Base-by-base conservation (phyloP, 768 basidiomycete species). In the Pleurotus tuber-regium region DNA sequence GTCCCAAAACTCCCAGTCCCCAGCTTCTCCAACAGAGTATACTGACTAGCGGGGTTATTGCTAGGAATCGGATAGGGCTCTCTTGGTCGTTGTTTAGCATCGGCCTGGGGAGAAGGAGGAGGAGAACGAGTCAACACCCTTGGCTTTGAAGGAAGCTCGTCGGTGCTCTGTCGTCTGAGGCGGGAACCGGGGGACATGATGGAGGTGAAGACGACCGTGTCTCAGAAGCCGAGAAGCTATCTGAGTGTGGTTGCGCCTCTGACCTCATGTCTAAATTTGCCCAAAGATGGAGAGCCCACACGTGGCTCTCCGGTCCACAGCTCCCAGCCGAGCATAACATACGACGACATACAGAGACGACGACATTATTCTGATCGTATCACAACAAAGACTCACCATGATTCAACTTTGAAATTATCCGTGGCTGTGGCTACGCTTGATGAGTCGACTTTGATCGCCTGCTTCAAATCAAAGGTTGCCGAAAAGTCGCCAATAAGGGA, bases 1-100 rank as follows among this genome's bases (percentile, higher is more conserved):
- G 85, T 89, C 7, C 96, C 96, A 64, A 99, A 99, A 66, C 89
- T 92, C 29, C 96, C 96, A 19, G 92, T 95, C 12, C 96, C 96
- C n/a, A 98, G 80, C 67, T 97, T 98, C 70, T 97, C 92, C 50
- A 95, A 78, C 29, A 98, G 71, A 39, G 90, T 91, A 66, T 97
- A 98, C 62, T 96, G 91, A 59, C 84, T 89, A 9, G 90, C 84
- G 16, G 93, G 92, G 62, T 92, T 92, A 66, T 64, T 87, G 65
- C 77, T 83, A 30, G 88, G 85, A 50, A 87, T 70, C 10, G 88
- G 86, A 65, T 75, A 81, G 14, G 87, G 86, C 40, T 84, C 86
- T 52, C 75, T 68, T 11, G 68, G 65, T 9, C 67, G 70, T 40
- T 67, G 48, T 51, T 69, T 74, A 23, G 64, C 67, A 54, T 81